Evolutionary conservation across 768 basidiomycete genomes (phyloP).

Genomic region (Termitomyces bulborhizus): DNA sequence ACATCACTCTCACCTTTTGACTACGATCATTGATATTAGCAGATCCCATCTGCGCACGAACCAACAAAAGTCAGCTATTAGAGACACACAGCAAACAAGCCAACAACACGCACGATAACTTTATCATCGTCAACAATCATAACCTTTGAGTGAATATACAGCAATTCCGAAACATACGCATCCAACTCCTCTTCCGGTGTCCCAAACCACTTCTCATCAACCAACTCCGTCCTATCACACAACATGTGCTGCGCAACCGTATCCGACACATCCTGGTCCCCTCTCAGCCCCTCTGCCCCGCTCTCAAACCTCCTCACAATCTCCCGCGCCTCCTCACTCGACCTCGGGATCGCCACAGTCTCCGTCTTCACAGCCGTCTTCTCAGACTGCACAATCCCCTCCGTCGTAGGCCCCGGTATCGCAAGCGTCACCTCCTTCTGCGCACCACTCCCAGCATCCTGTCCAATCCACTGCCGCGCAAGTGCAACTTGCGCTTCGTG

Average conservation of each 20-base stretch:
- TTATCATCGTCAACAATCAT: constrained; percentile 93
- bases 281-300: constrained; percentile 49
- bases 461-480: constrained; percentile 67
- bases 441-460: constrained; percentile 27
- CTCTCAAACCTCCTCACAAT: constrained; percentile 51
- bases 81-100: no score
- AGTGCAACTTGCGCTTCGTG: constrained; percentile 84
- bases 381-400: constrained; percentile 44
- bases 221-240: constrained; percentile 49
- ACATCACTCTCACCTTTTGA: constrained; percentile 46
- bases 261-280: constrained; percentile 63
- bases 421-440: constrained; percentile 55
- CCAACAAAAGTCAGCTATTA: background rate
- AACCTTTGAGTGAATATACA: constrained; percentile 83
- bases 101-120: constrained; percentile 62
- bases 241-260: constrained; percentile 80
- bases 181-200: constrained; percentile 76
- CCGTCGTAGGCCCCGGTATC: constrained; percentile 42
- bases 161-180: constrained; percentile 70
- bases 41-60: constrained; percentile 66
- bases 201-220: constrained; percentile 84
- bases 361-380: constrained; percentile 47
- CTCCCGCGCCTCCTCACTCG: constrained; percentile 46
- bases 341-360: constrained; percentile 61
- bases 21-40: constrained; percentile 90